Percentiles rank a stretch among this genome's conserved stretches.
Conservation (phyloP, 495 filamentous ascomycete species). For the Pyrenula massariospora region DNA sequence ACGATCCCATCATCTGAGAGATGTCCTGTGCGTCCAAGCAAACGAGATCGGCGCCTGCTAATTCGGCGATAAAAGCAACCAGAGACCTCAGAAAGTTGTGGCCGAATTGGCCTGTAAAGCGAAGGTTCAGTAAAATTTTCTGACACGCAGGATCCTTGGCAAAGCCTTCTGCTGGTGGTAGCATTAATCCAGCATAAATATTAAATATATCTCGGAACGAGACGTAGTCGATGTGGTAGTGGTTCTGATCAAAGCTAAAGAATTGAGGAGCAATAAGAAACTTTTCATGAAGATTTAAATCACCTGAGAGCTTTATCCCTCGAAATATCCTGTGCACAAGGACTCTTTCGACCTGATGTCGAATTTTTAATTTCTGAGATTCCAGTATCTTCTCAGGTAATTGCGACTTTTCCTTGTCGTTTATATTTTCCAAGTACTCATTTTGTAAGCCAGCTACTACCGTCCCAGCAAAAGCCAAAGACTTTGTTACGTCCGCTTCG, state of each 20-base stretch:
- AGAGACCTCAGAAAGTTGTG: conserved; percentile 45
- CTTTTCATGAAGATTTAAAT: not conserved
- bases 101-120: conserved; percentile 48
- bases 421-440: not conserved
- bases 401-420: not conserved
- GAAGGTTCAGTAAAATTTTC: conserved; percentile 55
- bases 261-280: not conserved
- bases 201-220: not conserved
- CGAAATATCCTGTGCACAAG: not conserved
- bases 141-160: conserved; percentile 36
- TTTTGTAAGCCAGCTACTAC: not conserved
- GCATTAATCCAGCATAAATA: not conserved
- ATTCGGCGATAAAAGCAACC: conserved; percentile 44
- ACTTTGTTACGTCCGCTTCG: not conserved
- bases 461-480: not conserved
- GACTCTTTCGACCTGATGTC: not conserved
- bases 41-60: conserved; percentile 62
- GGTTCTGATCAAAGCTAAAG: not conserved
- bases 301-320: not conserved
- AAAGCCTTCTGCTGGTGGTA: not conserved
- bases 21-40: conserved; percentile 69
- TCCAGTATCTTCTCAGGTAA: not conserved
- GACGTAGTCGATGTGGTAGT: not conserved
- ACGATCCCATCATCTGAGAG: conserved; percentile 61
- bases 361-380: not conserved